phyloP scores from a whole-genome alignment of 805 yeast genomes.

The Barnettozyma pratensis region DNA sequence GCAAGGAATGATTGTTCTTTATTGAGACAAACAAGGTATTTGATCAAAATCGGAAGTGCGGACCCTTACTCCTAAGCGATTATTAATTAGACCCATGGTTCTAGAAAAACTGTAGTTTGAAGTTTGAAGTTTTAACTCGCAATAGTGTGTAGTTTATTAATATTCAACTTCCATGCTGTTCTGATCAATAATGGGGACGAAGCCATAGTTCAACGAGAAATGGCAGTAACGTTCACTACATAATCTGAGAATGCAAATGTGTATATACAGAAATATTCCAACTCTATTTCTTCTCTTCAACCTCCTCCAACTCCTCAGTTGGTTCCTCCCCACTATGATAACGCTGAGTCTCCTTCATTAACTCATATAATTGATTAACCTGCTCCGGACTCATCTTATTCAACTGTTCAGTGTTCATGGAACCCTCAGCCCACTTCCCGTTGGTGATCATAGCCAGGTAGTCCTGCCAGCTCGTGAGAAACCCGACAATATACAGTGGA shows the following conservation, averaged over 20 bases:
- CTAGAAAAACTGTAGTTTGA: no score
- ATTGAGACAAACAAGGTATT: no score
- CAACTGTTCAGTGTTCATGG: slow-evolving; percentile 57
- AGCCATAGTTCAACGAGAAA: no score
- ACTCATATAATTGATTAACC: slow-evolving; percentile 69
- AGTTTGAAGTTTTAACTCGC: no score
- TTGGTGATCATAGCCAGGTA: slow-evolving; percentile 56
- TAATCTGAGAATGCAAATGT: not conserved
- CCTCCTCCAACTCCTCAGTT: not conserved
- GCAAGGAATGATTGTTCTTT: slow-evolving; percentile 6
- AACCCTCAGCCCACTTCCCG: slow-evolving; percentile 59
- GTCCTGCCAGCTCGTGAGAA: slow-evolving; percentile 92
- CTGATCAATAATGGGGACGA: no score
- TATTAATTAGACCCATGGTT: no score
- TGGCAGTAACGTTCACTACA: no score
- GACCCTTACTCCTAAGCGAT: no score
- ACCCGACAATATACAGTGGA: slow-evolving; percentile 92
- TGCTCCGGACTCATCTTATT: slow-evolving; percentile 90
- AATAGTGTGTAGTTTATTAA: no score
- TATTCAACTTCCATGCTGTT: no score
- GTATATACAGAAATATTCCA: not conserved
- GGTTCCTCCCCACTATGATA: slow-evolving; percentile 15
- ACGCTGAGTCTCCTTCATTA: slow-evolving; percentile 63
- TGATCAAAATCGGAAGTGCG: no score
- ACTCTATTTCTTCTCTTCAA: slow-evolving; percentile 1